Percentiles rank a stretch among this genome's conserved stretches.
phyloP scores from a whole-genome alignment of 2,329 filamentous ascomycete genomes.

The Eurotiales sp. region DNA sequence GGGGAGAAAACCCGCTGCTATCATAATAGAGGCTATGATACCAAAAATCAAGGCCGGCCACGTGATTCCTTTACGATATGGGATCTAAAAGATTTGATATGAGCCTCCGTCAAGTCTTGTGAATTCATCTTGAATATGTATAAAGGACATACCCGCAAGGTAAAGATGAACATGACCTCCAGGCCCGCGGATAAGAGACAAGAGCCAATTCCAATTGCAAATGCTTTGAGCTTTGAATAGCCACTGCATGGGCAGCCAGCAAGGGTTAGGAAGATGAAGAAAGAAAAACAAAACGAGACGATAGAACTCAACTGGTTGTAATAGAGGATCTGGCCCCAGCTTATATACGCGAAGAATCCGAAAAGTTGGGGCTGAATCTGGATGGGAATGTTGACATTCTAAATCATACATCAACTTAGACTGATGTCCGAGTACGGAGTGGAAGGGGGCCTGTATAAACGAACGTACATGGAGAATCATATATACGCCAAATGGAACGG shows the following conservation, averaged over 20 bases:
- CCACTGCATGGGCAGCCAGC: slow-evolving; percentile 16
- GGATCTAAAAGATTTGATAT: slow-evolving; percentile 37
- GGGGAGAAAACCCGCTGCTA: slow-evolving; percentile 55
- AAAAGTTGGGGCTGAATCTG: slow-evolving; percentile 56
- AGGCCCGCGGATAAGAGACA: slow-evolving; percentile 49
- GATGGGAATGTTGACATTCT: slow-evolving; percentile 54
- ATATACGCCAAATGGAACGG: slow-evolving; percentile 51
- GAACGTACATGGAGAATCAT: slow-evolving; percentile 45
- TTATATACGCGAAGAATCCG: slow-evolving; percentile 46
- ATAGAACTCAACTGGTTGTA: slow-evolving; percentile 43
- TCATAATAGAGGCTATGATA: slow-evolving; percentile 54
- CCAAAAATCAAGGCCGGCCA: slow-evolving; percentile 57
- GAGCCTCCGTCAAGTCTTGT: not conserved
- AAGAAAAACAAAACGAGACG: too few species aligned
- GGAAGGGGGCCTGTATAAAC: not conserved
- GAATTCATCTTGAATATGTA: not conserved
- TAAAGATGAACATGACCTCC: slow-evolving; percentile 56
- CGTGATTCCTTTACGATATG: slow-evolving; percentile 52
- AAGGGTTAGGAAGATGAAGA: not conserved
- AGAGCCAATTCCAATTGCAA: slow-evolving; percentile 38
- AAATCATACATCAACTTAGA: not conserved
- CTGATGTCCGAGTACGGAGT: not conserved
- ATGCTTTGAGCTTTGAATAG: slow-evolving; percentile 46
- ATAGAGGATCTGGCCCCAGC: slow-evolving; percentile 52
- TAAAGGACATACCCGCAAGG: slow-evolving; percentile 45